phyloP scores from a whole-genome alignment of 2,329 filamentous ascomycete genomes.

The Cladobotryum protrusum region DNA sequence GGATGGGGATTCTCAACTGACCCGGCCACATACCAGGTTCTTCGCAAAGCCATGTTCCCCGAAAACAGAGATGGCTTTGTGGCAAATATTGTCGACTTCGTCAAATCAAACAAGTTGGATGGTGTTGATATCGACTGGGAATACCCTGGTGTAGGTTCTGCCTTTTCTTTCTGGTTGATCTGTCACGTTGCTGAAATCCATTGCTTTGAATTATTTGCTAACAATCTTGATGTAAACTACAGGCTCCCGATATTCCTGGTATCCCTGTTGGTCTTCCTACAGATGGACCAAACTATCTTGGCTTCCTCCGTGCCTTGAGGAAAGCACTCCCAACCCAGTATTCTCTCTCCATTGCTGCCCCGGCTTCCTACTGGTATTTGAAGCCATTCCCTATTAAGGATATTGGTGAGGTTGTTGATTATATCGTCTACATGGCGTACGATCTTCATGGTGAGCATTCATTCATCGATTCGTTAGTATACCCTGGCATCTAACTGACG shows the following conservation, averaged over 20 bases:
- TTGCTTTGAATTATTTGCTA: background rate
- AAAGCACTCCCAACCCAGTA: constrained; percentile 26
- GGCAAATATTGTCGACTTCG: constrained; percentile 30
- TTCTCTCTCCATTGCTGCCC: constrained; percentile 30
- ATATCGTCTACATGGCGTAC: constrained; percentile 30
- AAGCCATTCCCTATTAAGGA: constrained; percentile 28
- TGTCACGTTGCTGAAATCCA: no score
- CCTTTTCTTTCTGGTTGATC: constrained; percentile 2
- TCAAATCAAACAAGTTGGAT: constrained; percentile 34
- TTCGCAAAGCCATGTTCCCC: constrained; percentile 17
- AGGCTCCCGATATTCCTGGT: constrained; percentile 7
- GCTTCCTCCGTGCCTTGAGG: constrained; percentile 13
- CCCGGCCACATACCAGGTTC: constrained; percentile 16
- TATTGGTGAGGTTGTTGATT: constrained; percentile 24
- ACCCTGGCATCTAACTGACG: background rate
- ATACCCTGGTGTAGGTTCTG: constrained; percentile 24
- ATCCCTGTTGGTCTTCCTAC: constrained; percentile 1
- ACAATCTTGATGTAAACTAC: background rate
- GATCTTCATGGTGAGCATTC: constrained; percentile 22
- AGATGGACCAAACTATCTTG: constrained; percentile 4
- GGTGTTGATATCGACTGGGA: constrained; percentile 44
- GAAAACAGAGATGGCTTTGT: constrained; percentile 29
- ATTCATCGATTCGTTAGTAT: background rate
- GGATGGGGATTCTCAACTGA: constrained; percentile 23
- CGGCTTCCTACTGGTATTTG: constrained; percentile 35